A percentile compares a stretch with the other conserved stretches of the same genome.
Conservation (phyloP, 2,329 filamentous ascomycete genomes). For the Cladosporium sphaerospermum region DNA sequence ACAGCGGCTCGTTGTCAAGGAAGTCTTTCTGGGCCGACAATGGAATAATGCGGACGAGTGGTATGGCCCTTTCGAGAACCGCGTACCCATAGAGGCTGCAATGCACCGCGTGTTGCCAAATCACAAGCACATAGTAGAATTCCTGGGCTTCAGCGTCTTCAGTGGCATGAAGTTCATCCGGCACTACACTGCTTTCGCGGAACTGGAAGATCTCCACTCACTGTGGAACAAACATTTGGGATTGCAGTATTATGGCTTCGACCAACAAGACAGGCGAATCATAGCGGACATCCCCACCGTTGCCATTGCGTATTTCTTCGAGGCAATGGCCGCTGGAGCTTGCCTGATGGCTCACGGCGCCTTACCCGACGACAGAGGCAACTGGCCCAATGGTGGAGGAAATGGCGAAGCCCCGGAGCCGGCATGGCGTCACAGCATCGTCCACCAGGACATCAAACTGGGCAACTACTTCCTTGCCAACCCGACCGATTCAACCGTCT, state of each 20-base stretch:
- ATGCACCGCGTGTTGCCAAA: not conserved
- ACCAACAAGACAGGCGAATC: not conserved
- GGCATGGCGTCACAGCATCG: not conserved
- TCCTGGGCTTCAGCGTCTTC: not conserved
- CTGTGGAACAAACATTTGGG: not conserved
- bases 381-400: not conserved
- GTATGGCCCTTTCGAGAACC: not conserved
- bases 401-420: not conserved
- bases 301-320: not conserved
- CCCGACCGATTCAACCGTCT: not conserved
- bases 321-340: constrained; percentile 3
- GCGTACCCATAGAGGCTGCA: not conserved
- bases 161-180: not conserved
- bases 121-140: not conserved
- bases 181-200: constrained; percentile 1
- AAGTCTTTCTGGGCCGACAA: not conserved
- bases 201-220: not conserved
- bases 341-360: constrained; percentile 5
- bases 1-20: constrained; percentile 1
- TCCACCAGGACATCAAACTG: constrained; percentile 3
- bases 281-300: not conserved
- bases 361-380: not conserved
- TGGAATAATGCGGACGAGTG: not conserved
- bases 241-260: not conserved
- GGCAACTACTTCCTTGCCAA: not conserved